Base-by-base conservation (phyloP, 148 eudicot genomes). In the Rhododendron vialii region DNA sequence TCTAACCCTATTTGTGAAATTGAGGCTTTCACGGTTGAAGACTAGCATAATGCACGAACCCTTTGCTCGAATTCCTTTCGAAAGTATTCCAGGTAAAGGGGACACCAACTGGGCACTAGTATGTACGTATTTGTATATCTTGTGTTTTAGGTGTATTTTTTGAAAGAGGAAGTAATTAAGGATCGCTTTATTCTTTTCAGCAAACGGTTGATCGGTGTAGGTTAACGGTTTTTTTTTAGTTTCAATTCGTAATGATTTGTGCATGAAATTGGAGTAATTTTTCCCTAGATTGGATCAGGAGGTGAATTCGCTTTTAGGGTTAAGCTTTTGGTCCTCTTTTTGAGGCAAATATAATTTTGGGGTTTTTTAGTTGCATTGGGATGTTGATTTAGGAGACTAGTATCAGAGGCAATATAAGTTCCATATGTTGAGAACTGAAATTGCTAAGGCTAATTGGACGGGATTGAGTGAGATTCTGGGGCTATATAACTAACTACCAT, bases 191-290 rank as follows among this genome's bases (percentile, higher is more conserved):
- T 26, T 9, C 22, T 28, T 50, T 3, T 48, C 36, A 26, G 82
- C 36, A 80, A 80, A 22, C 22, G 53, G 81, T 30, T 78, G 48
- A 43, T 78, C 81, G 81, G n/a, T 78, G 51, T 41, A 77, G 80
- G 50, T 18, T 38, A 18, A 22, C 22, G 13, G 0, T 2, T 77
- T 74, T 41, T 38, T 6, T 69, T 71, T 12, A 28, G 36, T 33
- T 71, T 50, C 82, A 28, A 30, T 81, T 53, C 65, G 65, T 33
- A 7, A 50, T 18, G 43, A 5, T 30, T 53, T 81, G 45, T 51
- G 83, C 35, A 33, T 33, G 55, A 81, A 79, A 45, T 79, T 45
- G 10, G 59, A 48, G 57, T 45, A 22, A 43, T 78, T 78, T 78
- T 24, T 51, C 28, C 81, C 81, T 77, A 78, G 51, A 43, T 78